phyloP scores from a whole-genome alignment of 768 basidiomycete genomes.

The Suillus lakei region DNA sequence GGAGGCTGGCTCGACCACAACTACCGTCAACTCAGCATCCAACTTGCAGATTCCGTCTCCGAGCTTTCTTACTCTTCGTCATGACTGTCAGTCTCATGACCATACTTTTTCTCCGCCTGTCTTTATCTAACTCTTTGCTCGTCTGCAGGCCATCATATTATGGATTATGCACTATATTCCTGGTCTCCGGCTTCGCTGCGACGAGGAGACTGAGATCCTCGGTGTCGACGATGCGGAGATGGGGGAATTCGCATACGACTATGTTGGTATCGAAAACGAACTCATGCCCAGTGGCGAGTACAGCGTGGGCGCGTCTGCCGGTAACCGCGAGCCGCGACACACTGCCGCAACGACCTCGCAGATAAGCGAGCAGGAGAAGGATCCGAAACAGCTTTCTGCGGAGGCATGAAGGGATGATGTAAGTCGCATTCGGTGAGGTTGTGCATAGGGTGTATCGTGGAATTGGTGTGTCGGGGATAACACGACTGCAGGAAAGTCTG shows the following conservation, averaged over 20 bases:
- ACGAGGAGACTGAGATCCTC: constrained; percentile 71
- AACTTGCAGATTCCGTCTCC: constrained; percentile 75
- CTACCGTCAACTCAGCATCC: constrained; percentile 83
- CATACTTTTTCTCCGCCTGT: background rate
- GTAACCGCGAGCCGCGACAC: constrained; percentile 43
- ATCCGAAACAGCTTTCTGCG: background rate
- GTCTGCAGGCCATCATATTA: constrained; percentile 69
- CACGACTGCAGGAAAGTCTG: background rate
- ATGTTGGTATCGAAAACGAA: constrained; percentile 73
- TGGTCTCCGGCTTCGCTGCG: constrained; percentile 70
- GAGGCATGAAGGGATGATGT: background rate
- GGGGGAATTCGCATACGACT: constrained; percentile 91
- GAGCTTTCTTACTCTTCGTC: constrained; percentile 72
- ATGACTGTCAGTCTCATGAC: constrained; percentile 60
- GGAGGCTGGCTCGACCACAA: constrained; percentile 92
- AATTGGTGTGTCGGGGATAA: background rate
- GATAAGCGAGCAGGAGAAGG: constrained; percentile 35
- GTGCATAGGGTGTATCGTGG: background rate
- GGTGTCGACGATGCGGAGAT: constrained; percentile 91
- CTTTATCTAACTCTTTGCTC: constrained; percentile 1
- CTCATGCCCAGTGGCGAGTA: constrained; percentile 39
- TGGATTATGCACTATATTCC: constrained; percentile 91
- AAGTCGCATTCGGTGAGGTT: background rate
- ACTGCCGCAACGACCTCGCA: constrained; percentile 24
- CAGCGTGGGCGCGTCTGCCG: constrained; percentile 28